Evolutionary conservation across 306 rosid species (phyloP).

Genomic region (Acacia confusa): DNA sequence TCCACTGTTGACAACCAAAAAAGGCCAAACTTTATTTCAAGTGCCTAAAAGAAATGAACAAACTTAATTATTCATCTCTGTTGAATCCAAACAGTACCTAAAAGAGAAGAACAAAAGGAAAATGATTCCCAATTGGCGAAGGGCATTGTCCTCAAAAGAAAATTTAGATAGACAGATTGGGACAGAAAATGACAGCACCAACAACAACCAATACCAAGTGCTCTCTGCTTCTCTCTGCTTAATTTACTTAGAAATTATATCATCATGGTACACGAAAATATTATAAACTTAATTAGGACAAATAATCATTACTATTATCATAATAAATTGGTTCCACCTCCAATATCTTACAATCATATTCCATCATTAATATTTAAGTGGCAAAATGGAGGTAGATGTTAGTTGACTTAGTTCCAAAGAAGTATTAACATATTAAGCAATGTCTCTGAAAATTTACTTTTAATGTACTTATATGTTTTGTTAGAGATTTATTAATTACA

Average conservation of each 20-base stretch:
- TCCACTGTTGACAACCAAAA: neutral
- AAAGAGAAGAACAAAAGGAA: neutral
- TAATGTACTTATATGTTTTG: neutral
- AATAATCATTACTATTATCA: neutral
- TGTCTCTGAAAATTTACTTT: neutral
- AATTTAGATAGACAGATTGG: conserved; percentile 20
- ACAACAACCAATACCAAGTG: neutral
- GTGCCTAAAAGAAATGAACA: too few relatives aligned
- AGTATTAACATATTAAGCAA: neutral
- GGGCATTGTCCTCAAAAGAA: conserved; percentile 30
- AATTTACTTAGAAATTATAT: too few relatives aligned
- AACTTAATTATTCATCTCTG: neutral
- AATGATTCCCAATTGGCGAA: neutral
- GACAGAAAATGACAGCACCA: conserved; percentile 35
- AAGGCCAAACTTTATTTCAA: neutral
- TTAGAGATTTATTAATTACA: neutral
- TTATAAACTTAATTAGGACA: too few relatives aligned
- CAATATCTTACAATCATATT: neutral
- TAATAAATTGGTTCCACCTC: neutral
- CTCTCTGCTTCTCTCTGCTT: too few relatives aligned
- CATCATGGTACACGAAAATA: too few relatives aligned
- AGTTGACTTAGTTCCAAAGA: neutral
- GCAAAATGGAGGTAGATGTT: neutral
- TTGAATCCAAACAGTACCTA: neutral
- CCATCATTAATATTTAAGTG: neutral